Base-by-base conservation (phyloP, 306 rosid species). In the Datisca glomerata region DNA sequence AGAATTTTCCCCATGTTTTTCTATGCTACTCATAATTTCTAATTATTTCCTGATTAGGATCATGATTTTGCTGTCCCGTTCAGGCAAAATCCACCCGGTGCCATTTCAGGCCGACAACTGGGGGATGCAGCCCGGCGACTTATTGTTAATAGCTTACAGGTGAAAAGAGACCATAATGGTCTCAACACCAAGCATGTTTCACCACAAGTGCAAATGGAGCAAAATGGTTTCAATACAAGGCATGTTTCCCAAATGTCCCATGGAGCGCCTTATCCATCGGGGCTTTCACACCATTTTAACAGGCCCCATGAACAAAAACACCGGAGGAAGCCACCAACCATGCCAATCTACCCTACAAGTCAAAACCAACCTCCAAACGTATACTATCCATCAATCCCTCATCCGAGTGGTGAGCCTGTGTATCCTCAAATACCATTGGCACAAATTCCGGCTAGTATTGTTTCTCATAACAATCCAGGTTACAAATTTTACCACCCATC, bases 401-500 rank as follows among this genome's bases (percentile, higher is more conserved):
- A 56, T 49, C 76, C 66, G 12, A 59, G 60, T 13, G 59, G 55
- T 4, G 59, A 59, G 46, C 69, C 59, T 11, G 63, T n/a, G n/a
- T n/a, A n/a, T n/a, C n/a, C n/a, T n/a, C n/a, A n/a, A n/a, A n/a
- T n/a, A n/a, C n/a, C n/a, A n/a, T n/a, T n/a, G n/a, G n/a, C n/a
- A n/a, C n/a, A n/a, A n/a, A n/a, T n/a, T n/a, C n/a, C n/a, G n/a
- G n/a, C n/a, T n/a, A n/a, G n/a, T n/a, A n/a, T n/a, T n/a, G n/a
- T n/a, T n/a, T n/a, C n/a, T n/a, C n/a, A n/a, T n/a, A n/a, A n/a
- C n/a, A n/a, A n/a, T n/a, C n/a, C 22, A 19, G 68, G 67, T 43
- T 59, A 55, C 63, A 62, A 49, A 46, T 34, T 58, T 32, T 40
- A 44, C 57, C 66, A 60, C 53, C 70, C 24, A 22, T 70, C 72